These are phyloP conservation scores for Amyloporia xantha DNA, from an alignment of 768 basidiomycete species.

Conservation along the genomic window DNA sequence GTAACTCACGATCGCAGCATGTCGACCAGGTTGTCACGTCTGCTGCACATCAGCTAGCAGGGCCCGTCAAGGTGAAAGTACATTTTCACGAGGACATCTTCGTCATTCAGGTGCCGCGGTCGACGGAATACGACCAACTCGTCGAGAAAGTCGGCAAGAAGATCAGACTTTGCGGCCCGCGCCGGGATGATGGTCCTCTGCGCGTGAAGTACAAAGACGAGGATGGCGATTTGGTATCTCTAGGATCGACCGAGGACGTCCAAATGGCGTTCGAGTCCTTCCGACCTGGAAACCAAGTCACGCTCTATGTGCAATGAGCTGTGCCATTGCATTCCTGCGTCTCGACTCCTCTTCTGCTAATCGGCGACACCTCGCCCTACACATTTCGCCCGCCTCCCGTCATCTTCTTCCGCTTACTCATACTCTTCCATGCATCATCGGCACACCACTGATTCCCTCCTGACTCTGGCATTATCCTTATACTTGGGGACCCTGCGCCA, in stretches of 20 bases:
- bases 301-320: constrained; percentile 67
- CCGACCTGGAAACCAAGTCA: constrained; percentile 74
- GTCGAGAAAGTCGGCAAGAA: constrained; percentile 90
- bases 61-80: constrained; percentile 85
- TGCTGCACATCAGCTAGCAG: constrained; percentile 22
- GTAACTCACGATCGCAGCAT: constrained; percentile 42
- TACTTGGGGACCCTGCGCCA: constrained; percentile 18
- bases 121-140: constrained; percentile 74
- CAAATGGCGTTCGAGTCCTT: constrained; percentile 90
- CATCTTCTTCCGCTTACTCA: constrained; percentile 6
- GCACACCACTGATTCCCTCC: constrained; percentile 10
- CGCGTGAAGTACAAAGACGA: constrained; percentile 89
- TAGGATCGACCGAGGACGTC: constrained; percentile 88
- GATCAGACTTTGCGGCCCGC: constrained; percentile 84
- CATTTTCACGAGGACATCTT: constrained; percentile 95
- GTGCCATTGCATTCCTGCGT: background rate
- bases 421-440: constrained; percentile 2
- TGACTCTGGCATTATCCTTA: constrained; percentile 15
- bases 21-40: constrained; percentile 34
- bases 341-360: constrained; percentile 2
- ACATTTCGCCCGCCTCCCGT: constrained; percentile 2
- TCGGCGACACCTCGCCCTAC: background rate
- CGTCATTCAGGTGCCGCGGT: constrained; percentile 80
- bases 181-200: constrained; percentile 71
- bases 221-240: constrained; percentile 84